Conservation (phyloP, 257 asterid species). For the Ilex aquifolium region DNA sequence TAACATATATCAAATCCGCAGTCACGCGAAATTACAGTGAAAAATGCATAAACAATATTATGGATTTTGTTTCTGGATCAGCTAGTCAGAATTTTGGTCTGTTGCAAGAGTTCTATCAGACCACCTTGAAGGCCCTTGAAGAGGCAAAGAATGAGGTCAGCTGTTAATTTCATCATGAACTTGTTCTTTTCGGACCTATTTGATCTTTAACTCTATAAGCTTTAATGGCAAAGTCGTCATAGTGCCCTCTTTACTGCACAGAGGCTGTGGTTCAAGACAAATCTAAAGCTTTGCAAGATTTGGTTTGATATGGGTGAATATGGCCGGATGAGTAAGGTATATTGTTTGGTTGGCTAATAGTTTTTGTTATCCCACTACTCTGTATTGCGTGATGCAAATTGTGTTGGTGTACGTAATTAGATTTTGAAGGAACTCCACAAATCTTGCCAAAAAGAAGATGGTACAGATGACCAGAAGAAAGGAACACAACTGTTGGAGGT, state of each 20-base stretch:
- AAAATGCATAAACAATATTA: slow-evolving; percentile 88
- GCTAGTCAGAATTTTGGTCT: slow-evolving; percentile 89
- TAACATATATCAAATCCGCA: slow-evolving; percentile 87
- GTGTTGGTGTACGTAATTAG: slow-evolving; percentile 33
- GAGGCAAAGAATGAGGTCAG: slow-evolving; percentile 97
- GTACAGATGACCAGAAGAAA: slow-evolving; percentile 96
- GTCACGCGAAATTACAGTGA: slow-evolving; percentile 98
- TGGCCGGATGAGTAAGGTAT: slow-evolving; percentile 92
- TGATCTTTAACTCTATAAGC: too few species aligned
- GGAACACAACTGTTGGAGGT: slow-evolving; percentile 97
- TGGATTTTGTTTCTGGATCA: slow-evolving; percentile 97
- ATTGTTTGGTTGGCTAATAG: slow-evolving; percentile 4
- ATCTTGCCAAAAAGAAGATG: slow-evolving; percentile 97
- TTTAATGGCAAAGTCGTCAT: too few species aligned
- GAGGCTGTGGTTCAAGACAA: slow-evolving; percentile 99
- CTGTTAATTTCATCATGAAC: slow-evolving; percentile 7
- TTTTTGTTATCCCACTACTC: neutral
- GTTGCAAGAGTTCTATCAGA: slow-evolving; percentile 87
- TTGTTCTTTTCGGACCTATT: too few species aligned
- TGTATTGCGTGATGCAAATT: slow-evolving; percentile 1
- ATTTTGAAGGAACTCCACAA: slow-evolving; percentile 95
- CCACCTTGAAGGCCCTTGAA: slow-evolving; percentile 91
- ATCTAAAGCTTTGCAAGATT: slow-evolving; percentile 94
- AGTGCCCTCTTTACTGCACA: slow-evolving; percentile 19
- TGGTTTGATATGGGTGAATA: slow-evolving; percentile 96